Percentiles rank a stretch among this genome's conserved stretches.
phyloP scores from a whole-genome alignment of 2,329 filamentous ascomycete species.

The Cercospora janseana region DNA sequence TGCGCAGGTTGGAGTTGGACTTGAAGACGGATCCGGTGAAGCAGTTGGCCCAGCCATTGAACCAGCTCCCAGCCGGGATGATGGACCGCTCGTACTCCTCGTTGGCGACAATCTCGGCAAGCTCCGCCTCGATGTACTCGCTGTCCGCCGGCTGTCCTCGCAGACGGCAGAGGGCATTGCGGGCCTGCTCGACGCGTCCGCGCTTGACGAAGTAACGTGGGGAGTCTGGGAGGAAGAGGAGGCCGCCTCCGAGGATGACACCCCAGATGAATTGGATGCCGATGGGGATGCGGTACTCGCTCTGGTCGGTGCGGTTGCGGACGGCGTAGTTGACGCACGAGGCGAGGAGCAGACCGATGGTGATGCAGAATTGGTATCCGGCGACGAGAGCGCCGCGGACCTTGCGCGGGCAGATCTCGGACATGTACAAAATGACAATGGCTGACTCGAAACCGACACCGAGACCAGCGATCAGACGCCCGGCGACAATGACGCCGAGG shows the following conservation, averaged over 20 bases:
- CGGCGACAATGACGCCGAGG: constrained; percentile 65
- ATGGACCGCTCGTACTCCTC: constrained; percentile 75
- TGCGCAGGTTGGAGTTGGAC: constrained; percentile 51
- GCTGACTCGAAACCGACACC: constrained; percentile 80
- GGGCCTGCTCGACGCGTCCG: constrained; percentile 65
- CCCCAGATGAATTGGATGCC: constrained; percentile 78
- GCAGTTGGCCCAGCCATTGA: constrained; percentile 66
- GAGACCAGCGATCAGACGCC: constrained; percentile 71
- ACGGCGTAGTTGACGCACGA: constrained; percentile 72
- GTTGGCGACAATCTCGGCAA: constrained; percentile 85
- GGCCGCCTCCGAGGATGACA: constrained; percentile 67
- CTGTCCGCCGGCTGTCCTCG: constrained; percentile 72
- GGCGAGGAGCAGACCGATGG: constrained; percentile 65
- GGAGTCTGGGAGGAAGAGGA: constrained; percentile 77
- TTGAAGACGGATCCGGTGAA: constrained; percentile 56
- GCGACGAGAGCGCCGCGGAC: constrained; percentile 77
- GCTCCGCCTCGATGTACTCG: constrained; percentile 72
- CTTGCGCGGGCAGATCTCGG: constrained; percentile 59
- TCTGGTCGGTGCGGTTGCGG: constrained; percentile 59
- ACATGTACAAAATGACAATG: constrained; percentile 84
- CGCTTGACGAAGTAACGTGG: constrained; percentile 83
- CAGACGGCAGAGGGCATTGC: constrained; percentile 61
- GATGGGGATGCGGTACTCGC: constrained; percentile 78
- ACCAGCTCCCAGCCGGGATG: constrained; percentile 64
- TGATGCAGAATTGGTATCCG: constrained; percentile 81